Evolutionary conservation across 2,329 filamentous ascomycete genomes (phyloP).

Genomic region (Chalaropsis thielavioides): DNA sequence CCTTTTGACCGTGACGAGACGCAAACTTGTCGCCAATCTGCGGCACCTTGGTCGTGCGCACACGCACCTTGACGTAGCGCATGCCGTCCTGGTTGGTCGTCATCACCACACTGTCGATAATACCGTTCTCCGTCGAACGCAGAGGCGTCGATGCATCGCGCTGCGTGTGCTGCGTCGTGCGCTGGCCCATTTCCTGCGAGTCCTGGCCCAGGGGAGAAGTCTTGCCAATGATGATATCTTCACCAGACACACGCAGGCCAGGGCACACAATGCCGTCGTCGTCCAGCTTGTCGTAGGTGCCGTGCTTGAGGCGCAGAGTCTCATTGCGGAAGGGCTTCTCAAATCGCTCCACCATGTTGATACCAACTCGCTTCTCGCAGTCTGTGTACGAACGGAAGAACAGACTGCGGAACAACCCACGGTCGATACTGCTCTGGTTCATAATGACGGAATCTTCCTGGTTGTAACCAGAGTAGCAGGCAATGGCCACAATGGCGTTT

Average conservation of each 20-base stretch:
- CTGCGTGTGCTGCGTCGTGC: conserved; percentile 80
- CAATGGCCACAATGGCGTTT: conserved; percentile 95
- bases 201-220: conserved; percentile 89
- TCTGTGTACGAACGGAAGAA: conserved; percentile 98
- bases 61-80: conserved; percentile 93
- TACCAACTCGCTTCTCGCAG: conserved; percentile 88
- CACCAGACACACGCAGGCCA: conserved; percentile 85
- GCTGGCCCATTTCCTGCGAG: conserved; percentile 81
- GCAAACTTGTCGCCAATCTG: conserved; percentile 99
- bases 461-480: conserved; percentile 96
- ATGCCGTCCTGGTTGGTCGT: conserved; percentile 91
- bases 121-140: conserved; percentile 90
- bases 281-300: conserved; percentile 94
- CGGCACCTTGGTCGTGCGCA: conserved; percentile 91
- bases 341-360: conserved; percentile 84
- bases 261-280: conserved; percentile 91
- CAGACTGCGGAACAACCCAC: conserved; percentile 88
- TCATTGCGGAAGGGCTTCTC: conserved; percentile 86
- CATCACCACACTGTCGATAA: conserved; percentile 82
- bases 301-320: conserved; percentile 83
- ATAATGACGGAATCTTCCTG: conserved; percentile 99
- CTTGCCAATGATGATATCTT: conserved; percentile 98
- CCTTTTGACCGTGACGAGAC: conserved; percentile 97
- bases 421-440: conserved; percentile 98
- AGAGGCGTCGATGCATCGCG: conserved; percentile 91